These are phyloP conservation scores for Globisporangium ultimum DNA, from an alignment of 352 stramenopile genomes.

Conservation along the genomic window DNA sequence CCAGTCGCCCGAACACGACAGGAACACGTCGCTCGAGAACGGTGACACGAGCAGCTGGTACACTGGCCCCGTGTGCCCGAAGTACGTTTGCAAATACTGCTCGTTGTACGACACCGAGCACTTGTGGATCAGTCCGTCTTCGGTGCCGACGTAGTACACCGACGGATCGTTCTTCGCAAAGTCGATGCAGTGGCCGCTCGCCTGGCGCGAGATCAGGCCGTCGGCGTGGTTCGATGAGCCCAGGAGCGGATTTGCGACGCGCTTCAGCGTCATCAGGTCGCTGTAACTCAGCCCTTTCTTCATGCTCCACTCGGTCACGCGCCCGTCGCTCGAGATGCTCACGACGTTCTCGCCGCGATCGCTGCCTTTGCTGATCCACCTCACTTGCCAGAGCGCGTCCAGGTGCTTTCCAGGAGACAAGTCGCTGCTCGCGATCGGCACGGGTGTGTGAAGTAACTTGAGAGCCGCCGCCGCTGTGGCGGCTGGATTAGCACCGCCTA, in stretches of 20 bases:
- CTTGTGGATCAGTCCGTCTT: constrained; percentile 91
- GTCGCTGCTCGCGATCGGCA: constrained; percentile 56
- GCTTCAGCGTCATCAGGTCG: constrained; percentile 90
- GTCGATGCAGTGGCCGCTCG: constrained; percentile 85
- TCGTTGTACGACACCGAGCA: constrained; percentile 93
- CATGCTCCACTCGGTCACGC: constrained; percentile 92
- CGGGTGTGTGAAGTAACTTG: constrained; percentile 21
- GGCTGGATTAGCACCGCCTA: background rate
- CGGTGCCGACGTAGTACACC: constrained; percentile 89
- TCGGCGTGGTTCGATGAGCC: constrained; percentile 55
- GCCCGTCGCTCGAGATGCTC: constrained; percentile 88
- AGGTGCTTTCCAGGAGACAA: constrained; percentile 74
- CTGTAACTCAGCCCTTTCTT: constrained; percentile 90
- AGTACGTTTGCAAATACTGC: constrained; percentile 91
- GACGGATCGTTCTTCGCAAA: constrained; percentile 79
- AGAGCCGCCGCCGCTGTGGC: background rate
- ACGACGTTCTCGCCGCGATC: constrained; percentile 87
- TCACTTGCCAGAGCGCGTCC: constrained; percentile 91
- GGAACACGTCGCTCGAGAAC: constrained; percentile 81
- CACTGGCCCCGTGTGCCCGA: constrained; percentile 83
- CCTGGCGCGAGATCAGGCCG: constrained; percentile 86
- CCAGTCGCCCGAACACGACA: constrained; percentile 90
- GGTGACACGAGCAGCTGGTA: constrained; percentile 88
- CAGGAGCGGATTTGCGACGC: constrained; percentile 64
- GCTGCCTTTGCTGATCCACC: constrained; percentile 88